Evolutionary conservation across 163 green algal species (phyloP), one percentile per base, ranked within the genome.

Genomic region (Picocystis sp.): DNA sequence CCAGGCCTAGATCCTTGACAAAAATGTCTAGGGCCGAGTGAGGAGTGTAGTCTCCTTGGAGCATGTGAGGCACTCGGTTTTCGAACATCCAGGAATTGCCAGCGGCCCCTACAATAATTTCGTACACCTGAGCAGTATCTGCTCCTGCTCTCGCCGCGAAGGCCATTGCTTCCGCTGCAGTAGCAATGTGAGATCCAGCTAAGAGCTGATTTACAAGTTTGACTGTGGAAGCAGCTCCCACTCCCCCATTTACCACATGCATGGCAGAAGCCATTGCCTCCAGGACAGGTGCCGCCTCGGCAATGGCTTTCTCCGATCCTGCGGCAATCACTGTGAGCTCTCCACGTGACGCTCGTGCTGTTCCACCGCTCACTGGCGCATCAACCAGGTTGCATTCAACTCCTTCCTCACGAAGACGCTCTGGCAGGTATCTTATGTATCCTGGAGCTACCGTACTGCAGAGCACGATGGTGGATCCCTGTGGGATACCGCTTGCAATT

Each of bases 161-260:
- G 14, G 61, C 61, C 51, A 68, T 68, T 1, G 61, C 61, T 53
- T 68, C 61, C 12, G 61, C 61, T 22, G 61, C 60, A 13, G 62
- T 47, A 13, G 61, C 61, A 22, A 69, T 69, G 50, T 69, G 61
- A 45, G 70, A 50, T 6, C 61, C 61, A 19, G 61, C 61, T 29
- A 69, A 52, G 48, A 69, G 61, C 61, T 69, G 61, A 22, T 69
- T 69, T 38, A 69, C 61, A 51, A 69, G 65, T 53, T 69, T 69
- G 60, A 69, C 61, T 5, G 21, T 50, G 50, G 50, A 67, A 29
- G 60, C 61, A 41, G 62, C 45, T 5, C 61, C 61, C 3, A 25
- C 22, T 22, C 55, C 55, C 9, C 55, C 55, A 10, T 14, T 24
- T 6, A 68, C 41, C 11, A 73, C 45, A 43, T 68, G 65, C 61